Conservation (phyloP, 2,329 filamentous ascomycete genomes). For the Nemania serpens region DNA sequence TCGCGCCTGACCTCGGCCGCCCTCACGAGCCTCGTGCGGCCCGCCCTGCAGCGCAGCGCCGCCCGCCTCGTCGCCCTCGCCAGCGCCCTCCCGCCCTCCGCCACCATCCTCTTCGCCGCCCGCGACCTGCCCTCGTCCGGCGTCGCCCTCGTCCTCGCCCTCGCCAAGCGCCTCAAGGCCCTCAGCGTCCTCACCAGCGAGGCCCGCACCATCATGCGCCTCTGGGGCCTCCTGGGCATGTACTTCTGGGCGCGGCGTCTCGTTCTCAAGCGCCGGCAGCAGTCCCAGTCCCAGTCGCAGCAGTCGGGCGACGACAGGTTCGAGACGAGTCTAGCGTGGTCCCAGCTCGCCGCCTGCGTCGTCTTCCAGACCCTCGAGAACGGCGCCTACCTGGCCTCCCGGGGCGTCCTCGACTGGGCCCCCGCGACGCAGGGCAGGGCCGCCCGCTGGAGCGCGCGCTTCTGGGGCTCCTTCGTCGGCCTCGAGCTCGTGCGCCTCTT, state of each 20-base stretch:
- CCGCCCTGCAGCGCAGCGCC: slow-evolving; percentile 60
- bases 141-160: slow-evolving; percentile 52
- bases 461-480: slow-evolving; percentile 79
- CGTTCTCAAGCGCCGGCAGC: slow-evolving; percentile 44
- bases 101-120: slow-evolving; percentile 50
- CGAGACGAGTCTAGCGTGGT: slow-evolving; percentile 61
- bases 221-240: slow-evolving; percentile 78
- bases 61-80: slow-evolving; percentile 58
- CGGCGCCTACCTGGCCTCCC: slow-evolving; percentile 73
- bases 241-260: slow-evolving; percentile 68
- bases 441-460: slow-evolving; percentile 74
- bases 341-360: slow-evolving; percentile 70
- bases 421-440: slow-evolving; percentile 63
- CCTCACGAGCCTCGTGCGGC: slow-evolving; percentile 58
- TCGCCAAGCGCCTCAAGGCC: slow-evolving; percentile 59
- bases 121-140: slow-evolving; percentile 44
- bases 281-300: slow-evolving; percentile 42
- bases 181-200: slow-evolving; percentile 72
- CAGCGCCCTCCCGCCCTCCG: slow-evolving; percentile 55
- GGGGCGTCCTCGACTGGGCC: slow-evolving; percentile 68
- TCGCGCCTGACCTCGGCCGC: slow-evolving; percentile 59
- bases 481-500: slow-evolving; percentile 73
- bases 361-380: slow-evolving; percentile 84
- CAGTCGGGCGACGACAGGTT: slow-evolving; percentile 45
- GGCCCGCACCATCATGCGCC: slow-evolving; percentile 71